Evolutionary conservation across 345 rosid genomes (phyloP), one percentile per base, ranked within the genome.

Genomic region (Eutrema heterophyllum): DNA sequence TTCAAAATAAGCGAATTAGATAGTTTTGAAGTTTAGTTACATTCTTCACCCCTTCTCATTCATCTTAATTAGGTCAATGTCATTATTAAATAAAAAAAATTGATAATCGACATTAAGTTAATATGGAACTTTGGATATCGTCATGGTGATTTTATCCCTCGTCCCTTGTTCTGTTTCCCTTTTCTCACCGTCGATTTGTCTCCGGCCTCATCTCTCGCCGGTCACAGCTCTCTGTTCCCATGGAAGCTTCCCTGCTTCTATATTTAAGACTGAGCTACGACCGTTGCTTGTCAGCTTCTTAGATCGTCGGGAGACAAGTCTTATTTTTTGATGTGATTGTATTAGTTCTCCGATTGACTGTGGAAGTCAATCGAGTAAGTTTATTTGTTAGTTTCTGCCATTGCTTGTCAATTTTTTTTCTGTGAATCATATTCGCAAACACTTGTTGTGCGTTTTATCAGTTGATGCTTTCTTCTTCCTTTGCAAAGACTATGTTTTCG

Each of bases 401-500:
- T n/a, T n/a, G n/a, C n/a, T n/a, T n/a, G n/a, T n/a, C n/a, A n/a
- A n/a, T 33, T 30, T 30, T 30, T 30, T 30, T 4, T 80, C 82
- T 71, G 5, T 16, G 67, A 65, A 63, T 80, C 81, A 66, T 70
- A 54, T 76, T 40, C 66, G 18, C 40, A 60, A 64, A 64, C 81
- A 67, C 63, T 14, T 59, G 70, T 24, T 49, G 56, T 77, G 68
- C 68, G 43, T 56, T 30, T 33, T 36, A 36, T 10, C 10, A 45
- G 38, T 24, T 5, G 4, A 15, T 6, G 48, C 32, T 46, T 5
- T 56, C 29, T 24, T 38, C 68, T 59, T 41, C 45, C 21, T 61
- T 73, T 79, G 75, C 86, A n/a, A n/a, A 87, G 92, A 75, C 76
- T 52, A 30, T 87, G 12, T 72, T 72, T 63, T 71, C 83, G 13